phyloP scores from a whole-genome alignment of 176 grass and related monocot genomes.

The Musa acuminata region DNA sequence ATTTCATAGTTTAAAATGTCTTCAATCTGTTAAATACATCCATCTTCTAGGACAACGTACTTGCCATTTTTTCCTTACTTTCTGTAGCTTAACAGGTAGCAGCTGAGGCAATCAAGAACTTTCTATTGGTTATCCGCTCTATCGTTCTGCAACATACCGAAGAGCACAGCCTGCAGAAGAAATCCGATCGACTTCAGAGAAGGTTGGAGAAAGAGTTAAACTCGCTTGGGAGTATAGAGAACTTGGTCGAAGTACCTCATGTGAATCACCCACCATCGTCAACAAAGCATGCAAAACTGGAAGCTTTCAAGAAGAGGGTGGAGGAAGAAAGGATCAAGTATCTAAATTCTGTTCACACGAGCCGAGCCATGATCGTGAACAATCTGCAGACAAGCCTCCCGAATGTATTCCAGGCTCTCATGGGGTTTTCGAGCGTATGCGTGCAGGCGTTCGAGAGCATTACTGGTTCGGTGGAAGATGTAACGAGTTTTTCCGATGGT shows the following conservation, averaged over 20 bases:
- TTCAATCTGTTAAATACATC: no score
- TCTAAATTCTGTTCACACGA: slow-evolving; percentile 49
- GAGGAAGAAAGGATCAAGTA: slow-evolving; percentile 79
- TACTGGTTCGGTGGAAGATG: slow-evolving; percentile 35
- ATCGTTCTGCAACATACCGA: slow-evolving; percentile 63
- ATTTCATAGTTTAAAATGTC: background rate
- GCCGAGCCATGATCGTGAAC: slow-evolving; percentile 70
- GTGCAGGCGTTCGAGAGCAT: slow-evolving; percentile 71
- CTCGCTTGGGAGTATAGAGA: slow-evolving; percentile 7
- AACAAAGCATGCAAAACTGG: slow-evolving; percentile 44
- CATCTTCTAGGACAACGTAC: background rate
- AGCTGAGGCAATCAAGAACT: slow-evolving; percentile 73
- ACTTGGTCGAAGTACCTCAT: slow-evolving; percentile 13
- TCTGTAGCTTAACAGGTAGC: slow-evolving; percentile 52
- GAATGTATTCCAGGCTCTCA: slow-evolving; percentile 81
- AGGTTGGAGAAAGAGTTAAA: slow-evolving; percentile 56
- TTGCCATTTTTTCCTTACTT: background rate
- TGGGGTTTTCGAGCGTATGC: slow-evolving; percentile 45
- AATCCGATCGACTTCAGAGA: slow-evolving; percentile 37
- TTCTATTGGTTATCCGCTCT: slow-evolving; percentile 60
- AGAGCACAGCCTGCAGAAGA: slow-evolving; percentile 79
- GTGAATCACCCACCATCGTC: slow-evolving; percentile 25
- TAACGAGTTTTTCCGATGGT: slow-evolving; percentile 26
- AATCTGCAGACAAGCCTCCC: slow-evolving; percentile 78
- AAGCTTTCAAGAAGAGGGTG: slow-evolving; percentile 50